Conservation (phyloP, 805 yeast genomes). For the Monosporozyma unispora region DNA sequence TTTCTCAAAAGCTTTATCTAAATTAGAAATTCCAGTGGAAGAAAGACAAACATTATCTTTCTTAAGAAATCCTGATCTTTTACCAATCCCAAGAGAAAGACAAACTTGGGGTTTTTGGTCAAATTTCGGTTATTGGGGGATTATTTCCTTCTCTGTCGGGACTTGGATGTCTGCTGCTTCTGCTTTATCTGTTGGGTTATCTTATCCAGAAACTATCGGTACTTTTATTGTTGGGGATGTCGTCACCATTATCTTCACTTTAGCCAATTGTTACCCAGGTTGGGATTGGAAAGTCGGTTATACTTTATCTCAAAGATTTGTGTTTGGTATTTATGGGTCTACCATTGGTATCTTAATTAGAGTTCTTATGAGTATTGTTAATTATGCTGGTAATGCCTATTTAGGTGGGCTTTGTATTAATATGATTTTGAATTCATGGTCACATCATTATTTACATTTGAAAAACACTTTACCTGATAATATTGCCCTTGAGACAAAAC, state of each 20-base stretch:
- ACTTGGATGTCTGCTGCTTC: slow-evolving; percentile 41
- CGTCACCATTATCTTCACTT: slow-evolving; percentile 35
- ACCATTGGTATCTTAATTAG: slow-evolving; percentile 35
- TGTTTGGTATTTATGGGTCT: slow-evolving; percentile 40
- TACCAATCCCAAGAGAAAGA: slow-evolving; percentile 20
- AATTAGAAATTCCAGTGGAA: slow-evolving; percentile 27
- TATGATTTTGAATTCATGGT: slow-evolving; percentile 34
- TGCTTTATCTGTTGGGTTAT: slow-evolving; percentile 36
- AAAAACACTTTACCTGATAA: slow-evolving; percentile 27
- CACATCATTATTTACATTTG: slow-evolving; percentile 31
- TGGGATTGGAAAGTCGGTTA: slow-evolving; percentile 41
- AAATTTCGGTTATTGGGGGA: slow-evolving; percentile 38
- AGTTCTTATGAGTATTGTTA: slow-evolving; percentile 38
- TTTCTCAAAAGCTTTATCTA: not conserved
- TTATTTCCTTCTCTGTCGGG: slow-evolving; percentile 36
- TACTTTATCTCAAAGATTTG: slow-evolving; percentile 38
- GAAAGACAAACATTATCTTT: slow-evolving; percentile 26
- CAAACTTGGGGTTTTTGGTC: slow-evolving; percentile 36
- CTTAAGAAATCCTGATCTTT: slow-evolving; percentile 30
- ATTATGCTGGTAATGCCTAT: slow-evolving; percentile 40
- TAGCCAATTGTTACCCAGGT: slow-evolving; percentile 42
- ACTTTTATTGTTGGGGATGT: slow-evolving; percentile 40
- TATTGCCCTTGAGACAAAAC: slow-evolving; percentile 32
- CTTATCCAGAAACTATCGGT: slow-evolving; percentile 39
- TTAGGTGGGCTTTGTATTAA: slow-evolving; percentile 36